phyloP scores from a whole-genome alignment of 2,329 filamentous ascomycete species.

The Hypoxylon sp. region DNA sequence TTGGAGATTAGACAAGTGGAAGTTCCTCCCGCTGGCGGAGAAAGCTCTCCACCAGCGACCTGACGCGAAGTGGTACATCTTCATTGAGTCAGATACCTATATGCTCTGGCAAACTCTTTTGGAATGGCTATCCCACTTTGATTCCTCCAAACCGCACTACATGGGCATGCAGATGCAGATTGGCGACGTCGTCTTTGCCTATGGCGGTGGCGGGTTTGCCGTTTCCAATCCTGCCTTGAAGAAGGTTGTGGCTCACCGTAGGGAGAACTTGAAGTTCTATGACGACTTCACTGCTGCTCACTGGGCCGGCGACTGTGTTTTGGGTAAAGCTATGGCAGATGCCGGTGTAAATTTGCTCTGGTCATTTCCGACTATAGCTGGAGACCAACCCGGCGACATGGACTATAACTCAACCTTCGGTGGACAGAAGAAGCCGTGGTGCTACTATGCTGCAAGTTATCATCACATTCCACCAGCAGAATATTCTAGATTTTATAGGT shows the following conservation, averaged over 20 bases:
- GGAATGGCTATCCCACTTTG: conserved; percentile 66
- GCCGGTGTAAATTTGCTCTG: conserved; percentile 61
- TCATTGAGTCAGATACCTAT: conserved; percentile 73
- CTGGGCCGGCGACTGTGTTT: conserved; percentile 66
- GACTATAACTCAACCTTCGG: conserved; percentile 61
- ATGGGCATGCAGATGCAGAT: conserved; percentile 69
- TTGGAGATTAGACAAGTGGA: conserved; percentile 71
- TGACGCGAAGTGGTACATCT: conserved; percentile 70
- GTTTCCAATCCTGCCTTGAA: conserved; percentile 66
- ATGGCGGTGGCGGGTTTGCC: conserved; percentile 68
- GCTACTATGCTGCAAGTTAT: conserved; percentile 64
- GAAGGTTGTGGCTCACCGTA: conserved; percentile 60
- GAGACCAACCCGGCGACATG: conserved; percentile 58
- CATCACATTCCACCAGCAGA: conserved; percentile 63
- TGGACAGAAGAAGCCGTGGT: conserved; percentile 62
- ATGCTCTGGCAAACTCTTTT: conserved; percentile 68
- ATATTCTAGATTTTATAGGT: conserved; percentile 60
- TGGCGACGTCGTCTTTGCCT: conserved; percentile 64
- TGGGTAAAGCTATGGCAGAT: conserved; percentile 63
- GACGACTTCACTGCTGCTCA: conserved; percentile 62
- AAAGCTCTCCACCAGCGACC: conserved; percentile 60
- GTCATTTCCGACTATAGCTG: conserved; percentile 64
- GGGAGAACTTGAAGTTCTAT: conserved; percentile 58
- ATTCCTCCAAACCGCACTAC: conserved; percentile 65
- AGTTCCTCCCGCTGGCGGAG: conserved; percentile 69